Base-by-base conservation (phyloP, 805 yeast species). In the Nakazawaea wickerhamii region DNA sequence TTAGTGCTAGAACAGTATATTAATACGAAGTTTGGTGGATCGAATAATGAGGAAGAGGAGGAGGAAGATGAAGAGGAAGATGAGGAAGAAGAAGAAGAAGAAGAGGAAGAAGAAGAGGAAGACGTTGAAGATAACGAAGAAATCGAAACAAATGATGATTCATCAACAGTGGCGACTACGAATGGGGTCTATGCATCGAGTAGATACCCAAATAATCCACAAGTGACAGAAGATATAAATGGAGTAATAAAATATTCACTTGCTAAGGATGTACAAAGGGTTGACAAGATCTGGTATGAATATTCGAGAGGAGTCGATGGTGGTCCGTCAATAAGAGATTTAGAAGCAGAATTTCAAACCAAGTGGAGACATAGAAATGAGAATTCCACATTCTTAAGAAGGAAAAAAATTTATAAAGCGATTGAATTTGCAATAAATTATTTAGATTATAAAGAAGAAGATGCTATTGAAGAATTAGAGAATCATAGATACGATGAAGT, bases 291-390 rank as follows among this genome's bases (percentile, higher is more conserved):
- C 21, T 64, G 69, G 69, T 53, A 52, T 41, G 69, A 64, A 48
- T 64, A 62, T 43, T 60, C 57, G 34, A 60, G 60, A 44, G 69
- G 69, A 3, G 44, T 61, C 9, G 55, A 60, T 36, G 65, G 59
- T 30, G 63, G 63, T 41, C 68, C 68, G 1, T 62, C 69, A 4
- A 52, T 64, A 28, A 56, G 54, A 26, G 38, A 51, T 9, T 47
- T 64, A 34, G 67, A 63, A 40, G 38, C 38, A 11, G 55, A 59
- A 45, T 64, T 50, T 44, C 59, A 57, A 18, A 58, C 67, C n/a
- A 63, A 58, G 47, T 64, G 69, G 69, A 55, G 67, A 44, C 57
- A 58, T 45, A 65, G 63, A 32, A 63, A 67, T 10, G 68, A 63
- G 41, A 57, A 58, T 47, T 51, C 68, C 22, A 64, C 69, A 2